These are phyloP conservation scores for Ligustrum vulgare DNA, from an alignment of 257 asterid species.

Conservation along the genomic window DNA sequence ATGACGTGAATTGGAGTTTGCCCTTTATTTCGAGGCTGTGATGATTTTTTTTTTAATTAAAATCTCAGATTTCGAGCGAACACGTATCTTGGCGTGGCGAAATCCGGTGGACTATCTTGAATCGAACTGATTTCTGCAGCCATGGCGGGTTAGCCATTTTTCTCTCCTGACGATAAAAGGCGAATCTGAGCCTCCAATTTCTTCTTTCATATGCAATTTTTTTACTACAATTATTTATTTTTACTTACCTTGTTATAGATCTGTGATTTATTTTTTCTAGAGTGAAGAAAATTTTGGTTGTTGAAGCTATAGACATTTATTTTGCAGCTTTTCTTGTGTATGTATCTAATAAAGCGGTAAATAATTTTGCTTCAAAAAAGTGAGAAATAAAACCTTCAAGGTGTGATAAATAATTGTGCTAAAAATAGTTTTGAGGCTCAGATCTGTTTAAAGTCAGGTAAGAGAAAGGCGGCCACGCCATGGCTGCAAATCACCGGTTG, in stretches of 20 bases:
- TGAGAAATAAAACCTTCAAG: too few species aligned
- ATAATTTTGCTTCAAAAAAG: too few species aligned
- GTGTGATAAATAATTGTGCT: too few species aligned
- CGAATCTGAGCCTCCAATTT: constrained; percentile 10
- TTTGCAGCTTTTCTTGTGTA: neutral
- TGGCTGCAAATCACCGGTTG: constrained; percentile 6
- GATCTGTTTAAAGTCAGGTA: neutral
- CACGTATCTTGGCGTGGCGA: neutral
- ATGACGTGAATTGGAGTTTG: neutral
- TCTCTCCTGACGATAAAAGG: neutral
- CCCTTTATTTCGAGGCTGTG: neutral
- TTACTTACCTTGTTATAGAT: neutral
- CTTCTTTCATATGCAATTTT: neutral
- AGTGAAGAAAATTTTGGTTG: neutral
- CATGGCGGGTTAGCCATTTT: neutral
- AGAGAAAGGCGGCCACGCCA: neutral
- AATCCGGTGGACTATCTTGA: neutral
- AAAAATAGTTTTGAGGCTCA: constrained; percentile 2
- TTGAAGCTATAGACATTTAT: neutral
- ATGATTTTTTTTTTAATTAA: neutral
- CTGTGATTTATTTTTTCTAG: neutral
- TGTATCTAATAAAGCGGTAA: too few species aligned
- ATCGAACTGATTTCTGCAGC: neutral
- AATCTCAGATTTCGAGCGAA: neutral
- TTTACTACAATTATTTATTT: too few species aligned